These are phyloP conservation scores for Cryptococcus amylolentus DNA, from an alignment of 1,284 basidiomycete genomes.

Conservation along the genomic window DNA sequence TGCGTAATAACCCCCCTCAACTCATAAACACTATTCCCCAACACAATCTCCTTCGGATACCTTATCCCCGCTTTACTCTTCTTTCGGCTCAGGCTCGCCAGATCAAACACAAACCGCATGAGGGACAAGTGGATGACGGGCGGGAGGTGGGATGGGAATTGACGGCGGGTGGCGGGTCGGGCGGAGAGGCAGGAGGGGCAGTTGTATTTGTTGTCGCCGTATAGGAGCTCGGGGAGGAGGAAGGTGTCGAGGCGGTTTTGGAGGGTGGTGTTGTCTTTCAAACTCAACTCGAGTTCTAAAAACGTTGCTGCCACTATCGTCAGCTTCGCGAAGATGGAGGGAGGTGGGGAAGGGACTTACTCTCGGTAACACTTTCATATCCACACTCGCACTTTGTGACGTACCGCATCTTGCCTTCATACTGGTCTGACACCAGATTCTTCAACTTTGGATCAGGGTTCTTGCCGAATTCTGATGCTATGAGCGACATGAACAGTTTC, in stretches of 20 bases:
- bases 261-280: constrained; percentile 64
- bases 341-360: constrained; percentile 10
- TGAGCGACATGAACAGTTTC: constrained; percentile 83
- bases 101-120: constrained; percentile 80
- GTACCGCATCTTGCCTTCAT: constrained; percentile 77
- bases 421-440: constrained; percentile 70
- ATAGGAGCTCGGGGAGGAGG: constrained; percentile 65
- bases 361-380: constrained; percentile 60
- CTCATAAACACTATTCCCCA: constrained; percentile 59
- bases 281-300: constrained; percentile 77
- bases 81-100: constrained; percentile 68
- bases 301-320: constrained; percentile 51
- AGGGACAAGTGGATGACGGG: constrained; percentile 81
- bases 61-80: constrained; percentile 74
- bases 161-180: constrained; percentile 70
- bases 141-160: constrained; percentile 66
- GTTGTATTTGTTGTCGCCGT: constrained; percentile 79
- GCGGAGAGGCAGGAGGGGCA: constrained; percentile 68
- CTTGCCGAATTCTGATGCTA: constrained; percentile 77
- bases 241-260: constrained; percentile 64
- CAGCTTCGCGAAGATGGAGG: not conserved
- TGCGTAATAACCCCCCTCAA: constrained; percentile 77
- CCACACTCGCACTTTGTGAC: constrained; percentile 71
- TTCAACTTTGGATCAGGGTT: constrained; percentile 56
- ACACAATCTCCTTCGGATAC: constrained; percentile 71